Evolutionary conservation across 257 asterid species (phyloP).

Genomic region (Solanum pennellii): DNA sequence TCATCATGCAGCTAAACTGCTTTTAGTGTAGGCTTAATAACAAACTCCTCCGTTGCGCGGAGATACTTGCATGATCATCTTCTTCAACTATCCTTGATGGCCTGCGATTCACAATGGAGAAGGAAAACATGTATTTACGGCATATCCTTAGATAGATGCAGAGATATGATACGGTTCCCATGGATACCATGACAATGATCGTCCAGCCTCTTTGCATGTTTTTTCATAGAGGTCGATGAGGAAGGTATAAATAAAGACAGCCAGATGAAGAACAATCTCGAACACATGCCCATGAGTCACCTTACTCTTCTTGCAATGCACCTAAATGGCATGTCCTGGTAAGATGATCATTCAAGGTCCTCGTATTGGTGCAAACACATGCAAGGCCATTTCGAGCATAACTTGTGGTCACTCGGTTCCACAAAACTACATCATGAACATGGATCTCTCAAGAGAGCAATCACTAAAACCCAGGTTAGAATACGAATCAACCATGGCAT

Average conservation of each 20-base stretch:
- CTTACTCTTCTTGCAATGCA: constrained; percentile 51
- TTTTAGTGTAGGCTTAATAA: constrained; percentile 37
- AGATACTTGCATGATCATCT: constrained; percentile 30
- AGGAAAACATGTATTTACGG: constrained; percentile 15
- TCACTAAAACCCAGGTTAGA: constrained; percentile 47
- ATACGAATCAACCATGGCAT: constrained; percentile 64
- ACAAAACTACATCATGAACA: constrained; percentile 49
- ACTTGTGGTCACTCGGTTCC: constrained; percentile 66
- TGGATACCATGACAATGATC: constrained; percentile 28
- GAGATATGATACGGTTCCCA: constrained; percentile 34
- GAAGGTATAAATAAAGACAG: constrained; percentile 51
- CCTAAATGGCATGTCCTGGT: constrained; percentile 72
- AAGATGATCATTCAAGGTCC: constrained; percentile 58
- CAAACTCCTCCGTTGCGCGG: constrained; percentile 38
- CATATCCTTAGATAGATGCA: constrained; percentile 40
- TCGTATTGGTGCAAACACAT: constrained; percentile 20
- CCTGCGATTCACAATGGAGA: constrained; percentile 50
- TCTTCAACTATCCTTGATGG: constrained; percentile 48
- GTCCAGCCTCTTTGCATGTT: constrained; percentile 46
- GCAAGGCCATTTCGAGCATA: constrained; percentile 74
- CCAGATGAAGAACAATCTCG: constrained; percentile 27
- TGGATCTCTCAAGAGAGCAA: constrained; percentile 32
- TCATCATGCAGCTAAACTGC: constrained; percentile 67
- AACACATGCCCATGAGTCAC: constrained; percentile 36
- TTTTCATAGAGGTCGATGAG: constrained; percentile 64